phyloP scores from a whole-genome alignment of 2,329 filamentous ascomycete species.

The Xylariaceae sp. region DNA sequence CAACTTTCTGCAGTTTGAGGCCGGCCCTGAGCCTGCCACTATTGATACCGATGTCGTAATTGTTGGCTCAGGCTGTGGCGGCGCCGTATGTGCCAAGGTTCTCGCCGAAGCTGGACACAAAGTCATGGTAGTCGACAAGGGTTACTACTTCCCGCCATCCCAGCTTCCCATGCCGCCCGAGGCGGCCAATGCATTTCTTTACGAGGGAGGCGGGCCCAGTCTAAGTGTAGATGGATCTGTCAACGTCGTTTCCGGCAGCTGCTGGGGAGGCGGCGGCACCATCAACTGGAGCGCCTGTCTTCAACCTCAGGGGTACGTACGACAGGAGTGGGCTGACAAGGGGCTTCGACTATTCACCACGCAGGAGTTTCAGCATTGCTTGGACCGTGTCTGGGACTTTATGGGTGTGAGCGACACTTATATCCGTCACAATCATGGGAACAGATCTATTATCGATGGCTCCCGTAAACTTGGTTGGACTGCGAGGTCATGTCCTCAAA shows the following conservation, averaged over 20 bases:
- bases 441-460: slow-evolving; percentile 74
- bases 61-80: slow-evolving; percentile 85
- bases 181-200: slow-evolving; percentile 65
- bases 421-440: slow-evolving; percentile 74
- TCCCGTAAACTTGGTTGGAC: slow-evolving; percentile 72
- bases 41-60: slow-evolving; percentile 83
- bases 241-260: slow-evolving; percentile 67
- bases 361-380: slow-evolving; percentile 71
- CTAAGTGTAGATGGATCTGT: slow-evolving; percentile 60
- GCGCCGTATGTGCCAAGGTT: slow-evolving; percentile 78
- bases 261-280: slow-evolving; percentile 85
- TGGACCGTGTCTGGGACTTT: slow-evolving; percentile 76
- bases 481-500: slow-evolving; percentile 73
- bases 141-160: slow-evolving; percentile 72
- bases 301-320: slow-evolving; percentile 72
- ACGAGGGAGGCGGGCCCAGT: slow-evolving; percentile 65
- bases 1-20: slow-evolving; percentile 62
- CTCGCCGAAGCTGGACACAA: slow-evolving; percentile 65
- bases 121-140: slow-evolving; percentile 83
- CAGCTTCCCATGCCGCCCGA: slow-evolving; percentile 74
- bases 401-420: slow-evolving; percentile 73
- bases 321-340: slow-evolving; percentile 74
- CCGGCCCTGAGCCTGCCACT: slow-evolving; percentile 50
- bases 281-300: slow-evolving; percentile 78
- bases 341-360: slow-evolving; percentile 76